Evolutionary conservation across 768 basidiomycete genomes (phyloP).

Genomic region (Mycena leptocephala): DNA sequence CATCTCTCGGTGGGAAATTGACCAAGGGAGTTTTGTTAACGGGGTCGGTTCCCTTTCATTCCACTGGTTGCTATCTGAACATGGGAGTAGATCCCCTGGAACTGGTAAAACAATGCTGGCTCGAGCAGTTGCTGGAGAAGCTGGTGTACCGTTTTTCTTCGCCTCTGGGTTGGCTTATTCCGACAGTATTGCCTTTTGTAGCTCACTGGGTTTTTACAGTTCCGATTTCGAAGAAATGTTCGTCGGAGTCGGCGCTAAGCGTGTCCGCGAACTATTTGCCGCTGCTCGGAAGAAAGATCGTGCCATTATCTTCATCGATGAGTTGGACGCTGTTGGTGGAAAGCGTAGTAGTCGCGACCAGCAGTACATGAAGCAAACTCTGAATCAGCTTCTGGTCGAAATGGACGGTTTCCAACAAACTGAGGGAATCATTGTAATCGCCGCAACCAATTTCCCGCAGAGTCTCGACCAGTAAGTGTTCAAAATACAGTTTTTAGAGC

Average conservation of each 20-base stretch:
- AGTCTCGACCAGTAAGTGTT: conserved; percentile 87
- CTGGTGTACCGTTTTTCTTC: conserved; percentile 97
- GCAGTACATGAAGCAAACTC: conserved; percentile 93
- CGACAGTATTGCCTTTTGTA: conserved; percentile 8
- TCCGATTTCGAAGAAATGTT: conserved; percentile 99
- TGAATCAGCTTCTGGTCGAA: conserved; percentile 97
- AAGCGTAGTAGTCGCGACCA: conserved; percentile 89
- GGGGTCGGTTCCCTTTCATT: conserved; percentile 60
- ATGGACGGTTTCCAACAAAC: conserved; percentile 97
- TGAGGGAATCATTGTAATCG: conserved; percentile 96
- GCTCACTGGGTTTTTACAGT: conserved; percentile 51
- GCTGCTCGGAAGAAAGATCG: conserved; percentile 96
- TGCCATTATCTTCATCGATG: conserved; percentile 98
- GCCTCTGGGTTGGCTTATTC: conserved; percentile 81
- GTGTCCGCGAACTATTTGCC: conserved; percentile 95
- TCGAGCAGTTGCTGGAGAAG: conserved; percentile 97
- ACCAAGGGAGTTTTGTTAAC: conserved; percentile 95
- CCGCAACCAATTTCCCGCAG: conserved; percentile 98
- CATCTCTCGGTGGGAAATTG: conserved; percentile 92
- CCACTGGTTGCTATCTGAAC: background rate
- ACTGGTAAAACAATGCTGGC: conserved; percentile 99
- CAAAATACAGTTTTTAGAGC: conserved; percentile 1
- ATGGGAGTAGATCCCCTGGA: conserved; percentile 74
- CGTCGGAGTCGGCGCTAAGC: conserved; percentile 95
- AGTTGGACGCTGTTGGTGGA: conserved; percentile 94